These are phyloP conservation scores for Saksenaea oblongispora DNA, from an alignment of 371 early-diverging fungal genomes.

Conservation along the genomic window DNA sequence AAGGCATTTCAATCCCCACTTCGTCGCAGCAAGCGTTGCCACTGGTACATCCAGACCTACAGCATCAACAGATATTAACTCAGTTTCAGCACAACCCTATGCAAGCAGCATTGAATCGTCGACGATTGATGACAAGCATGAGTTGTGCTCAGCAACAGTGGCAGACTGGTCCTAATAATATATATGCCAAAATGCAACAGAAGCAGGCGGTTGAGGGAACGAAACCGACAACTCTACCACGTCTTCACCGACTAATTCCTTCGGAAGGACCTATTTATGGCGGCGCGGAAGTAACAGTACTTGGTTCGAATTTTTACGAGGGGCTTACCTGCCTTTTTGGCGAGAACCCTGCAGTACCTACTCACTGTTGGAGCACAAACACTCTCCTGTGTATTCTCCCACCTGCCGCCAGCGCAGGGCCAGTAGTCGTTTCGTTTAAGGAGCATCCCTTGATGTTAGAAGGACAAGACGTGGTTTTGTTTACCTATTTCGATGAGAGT, in stretches of 20 bases:
- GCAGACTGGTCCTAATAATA: constrained; percentile 20
- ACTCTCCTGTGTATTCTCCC: constrained; percentile 75
- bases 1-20: background rate
- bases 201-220: constrained; percentile 24
- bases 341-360: constrained; percentile 58
- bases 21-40: constrained; percentile 16
- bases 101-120: constrained; percentile 4
- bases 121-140: constrained; percentile 2
- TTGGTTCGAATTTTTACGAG: constrained; percentile 68
- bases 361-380: constrained; percentile 64
- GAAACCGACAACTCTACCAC: constrained; percentile 31
- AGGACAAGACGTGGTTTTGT: constrained; percentile 52
- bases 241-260: constrained; percentile 59
- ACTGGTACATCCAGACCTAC: constrained; percentile 1
- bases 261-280: constrained; percentile 76
- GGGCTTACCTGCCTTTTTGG: constrained; percentile 74
- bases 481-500: constrained; percentile 67
- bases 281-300: constrained; percentile 70
- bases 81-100: constrained; percentile 9
- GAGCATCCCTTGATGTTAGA: constrained; percentile 51
- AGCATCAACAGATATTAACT: background rate
- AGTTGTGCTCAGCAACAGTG: constrained; percentile 22
- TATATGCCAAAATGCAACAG: constrained; percentile 43
- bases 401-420: constrained; percentile 66
- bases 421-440: constrained; percentile 68